Base-by-base conservation (phyloP, 176 grass and related monocot genomes). In the Eleusine indica region DNA sequence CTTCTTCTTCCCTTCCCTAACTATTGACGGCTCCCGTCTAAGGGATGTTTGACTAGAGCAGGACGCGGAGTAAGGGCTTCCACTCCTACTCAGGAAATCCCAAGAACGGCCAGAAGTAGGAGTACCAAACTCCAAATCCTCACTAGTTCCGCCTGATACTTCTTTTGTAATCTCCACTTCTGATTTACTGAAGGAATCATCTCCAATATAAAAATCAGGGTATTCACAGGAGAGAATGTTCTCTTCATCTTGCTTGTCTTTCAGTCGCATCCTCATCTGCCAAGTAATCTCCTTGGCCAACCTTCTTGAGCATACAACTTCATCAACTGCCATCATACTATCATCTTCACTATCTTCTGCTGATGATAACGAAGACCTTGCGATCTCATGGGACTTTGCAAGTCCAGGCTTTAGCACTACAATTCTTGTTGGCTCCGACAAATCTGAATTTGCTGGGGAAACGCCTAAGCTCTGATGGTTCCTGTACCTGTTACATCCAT, bases 381-480 rank as follows among this genome's bases (percentile, higher is more conserved):
- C 63, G 46, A 89, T 71, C 42, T 93, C 83, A 76, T 90, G 74
- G 5, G 63, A 68, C 80, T 86, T 92, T 25, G 60, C 68, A 29
- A 78, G 66, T 40, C 86, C 91, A 44, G 96, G 96, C 77, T 96
- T 99, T 80, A 99, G 80, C 13, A 99, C 93, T 16, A 99, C 93
- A 81, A 99, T 99, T 84, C 88, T 94, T 73, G 96, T 99, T 77
- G 91, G 91, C 80, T 92, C 86, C 18, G 81, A 80, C 74, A 95
- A 70, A 63, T 80, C 70, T 54, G 83, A 84, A 74, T 88, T 92
- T 78, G 71, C 13, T 38, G 83, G 78, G 68, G 75, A 81, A 21
- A 70, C 83, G 78, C 71, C 72, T 81, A 85, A 75, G 68, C 71
- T 85, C 81, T 76, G 80, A 73, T 79, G 84, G 68, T 9, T 76